Evolutionary conservation across 305 asterid species (phyloP).

Genomic region (Coffea humblotiana): DNA sequence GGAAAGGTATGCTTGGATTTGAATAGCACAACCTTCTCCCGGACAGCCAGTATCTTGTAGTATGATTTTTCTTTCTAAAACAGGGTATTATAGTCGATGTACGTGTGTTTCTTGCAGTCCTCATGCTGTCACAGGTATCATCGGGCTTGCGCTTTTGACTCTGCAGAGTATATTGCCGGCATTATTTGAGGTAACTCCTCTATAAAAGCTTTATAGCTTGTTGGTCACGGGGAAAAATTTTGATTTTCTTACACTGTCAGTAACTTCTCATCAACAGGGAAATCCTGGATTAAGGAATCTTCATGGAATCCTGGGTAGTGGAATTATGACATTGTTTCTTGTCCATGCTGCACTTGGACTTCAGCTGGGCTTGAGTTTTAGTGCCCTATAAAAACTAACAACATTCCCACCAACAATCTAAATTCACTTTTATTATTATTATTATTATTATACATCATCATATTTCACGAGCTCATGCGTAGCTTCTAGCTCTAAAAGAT

Average conservation of each 20-base stretch:
- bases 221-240: background rate
- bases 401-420: background rate
- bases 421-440: no score
- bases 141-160: conserved; percentile 78
- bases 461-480: background rate
- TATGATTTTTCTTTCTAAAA: background rate
- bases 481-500: background rate
- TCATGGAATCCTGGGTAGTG: conserved; percentile 90
- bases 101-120: conserved; percentile 53
- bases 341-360: conserved; percentile 90
- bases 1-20: conserved; percentile 52
- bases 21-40: background rate
- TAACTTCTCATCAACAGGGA: conserved; percentile 44
- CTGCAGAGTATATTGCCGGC: conserved; percentile 69
- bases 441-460: background rate
- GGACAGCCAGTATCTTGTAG: background rate
- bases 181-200: conserved; percentile 65
- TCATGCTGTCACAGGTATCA: conserved; percentile 83
- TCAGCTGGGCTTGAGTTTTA: conserved; percentile 82
- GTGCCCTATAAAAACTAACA: background rate
- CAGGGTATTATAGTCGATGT: background rate
- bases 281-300: conserved; percentile 70
- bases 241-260: background rate
- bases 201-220: background rate
- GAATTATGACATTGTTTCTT: conserved; percentile 85